Evolutionary conservation across 192 early-diverging fungal species (phyloP), one percentile per base, ranked within the genome.

Genomic region (Cetraspora pellucida): DNA sequence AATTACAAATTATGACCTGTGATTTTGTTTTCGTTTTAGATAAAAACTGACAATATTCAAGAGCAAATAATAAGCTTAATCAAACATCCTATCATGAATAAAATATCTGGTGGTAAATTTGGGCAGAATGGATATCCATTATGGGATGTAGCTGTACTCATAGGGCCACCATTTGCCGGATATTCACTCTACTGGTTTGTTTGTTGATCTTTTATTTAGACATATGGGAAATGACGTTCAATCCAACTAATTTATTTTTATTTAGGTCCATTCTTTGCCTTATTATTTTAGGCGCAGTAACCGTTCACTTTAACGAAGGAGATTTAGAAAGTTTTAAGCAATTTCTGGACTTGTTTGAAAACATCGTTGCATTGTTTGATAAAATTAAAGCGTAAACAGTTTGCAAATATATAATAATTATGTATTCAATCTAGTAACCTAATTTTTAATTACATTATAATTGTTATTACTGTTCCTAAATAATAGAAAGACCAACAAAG

Each of bases 151-250:
- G 72, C 72, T 10, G 72, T 58, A 10, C 8, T 61, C 11, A 1
- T 74, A 17, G 73, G 73, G 9, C 73, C 73, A 45, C 27, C 59
- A 16, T 46, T 74, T 60, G 44, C 44, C 27, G 73, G 73, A 63
- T 60, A 61, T 46, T 63, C 73, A 3, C 49, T 74, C 47, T 74
- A 74, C 17, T 74, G 72, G 72, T 74, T 23, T 2, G 50, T 72
- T 43, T n/a, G 10, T 37, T n/a, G n/a, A n/a, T n/a, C n/a, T n/a
- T n/a, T 7, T 37, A 37, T 7, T 37, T 37, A 37, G 7, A 7
- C 7, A 37, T 37, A 7, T 37, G 37, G 37, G 7, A 37, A 37
- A 37, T 7, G 3, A 37, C 37, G 7, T 37, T 37, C 0, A 37
- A 37, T 7, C 3, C 7, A 37, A 37, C 37, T 37, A 37, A 37